phyloP scores from a whole-genome alignment of 1,139 yeast genomes.

The Schwanniomyces etchellsii region DNA sequence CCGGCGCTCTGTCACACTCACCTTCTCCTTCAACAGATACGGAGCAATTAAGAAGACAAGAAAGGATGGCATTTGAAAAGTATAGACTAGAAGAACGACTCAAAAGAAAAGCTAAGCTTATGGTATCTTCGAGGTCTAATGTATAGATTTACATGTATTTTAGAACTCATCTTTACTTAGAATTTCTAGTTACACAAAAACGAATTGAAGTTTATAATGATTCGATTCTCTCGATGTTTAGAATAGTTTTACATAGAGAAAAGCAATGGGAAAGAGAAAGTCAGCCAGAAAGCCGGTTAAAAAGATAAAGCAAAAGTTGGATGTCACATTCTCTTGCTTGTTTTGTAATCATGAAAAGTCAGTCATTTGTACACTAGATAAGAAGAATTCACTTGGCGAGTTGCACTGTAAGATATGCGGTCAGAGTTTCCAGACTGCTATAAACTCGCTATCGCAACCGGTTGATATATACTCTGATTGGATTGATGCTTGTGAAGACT shows the following conservation, averaged over 20 bases:
- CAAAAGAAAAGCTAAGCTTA: conserved; percentile 38
- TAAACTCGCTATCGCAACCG: conserved; percentile 78
- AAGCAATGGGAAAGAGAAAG: conserved; percentile 79
- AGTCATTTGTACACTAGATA: conserved; percentile 83
- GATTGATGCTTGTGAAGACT: conserved; percentile 98
- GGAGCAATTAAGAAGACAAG: conserved; percentile 15
- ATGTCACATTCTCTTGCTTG: conserved; percentile 82
- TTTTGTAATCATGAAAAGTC: conserved; percentile 96
- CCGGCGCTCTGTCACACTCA: conserved; percentile 6
- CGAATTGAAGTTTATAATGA: not conserved
- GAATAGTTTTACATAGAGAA: conserved; percentile 3
- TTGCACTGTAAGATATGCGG: conserved; percentile 92
- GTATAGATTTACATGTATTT: not conserved
- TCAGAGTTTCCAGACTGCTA: conserved; percentile 85
- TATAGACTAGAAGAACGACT: conserved; percentile 37
- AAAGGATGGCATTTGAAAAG: conserved; percentile 39
- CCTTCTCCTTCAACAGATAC: not conserved
- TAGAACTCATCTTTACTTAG: not conserved
- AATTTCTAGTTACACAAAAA: not conserved
- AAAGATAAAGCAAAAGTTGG: conserved; percentile 73
- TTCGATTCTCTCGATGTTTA: too few relatives aligned
- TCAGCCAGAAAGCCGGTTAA: conserved; percentile 81
- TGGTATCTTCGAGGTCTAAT: conserved; percentile 17
- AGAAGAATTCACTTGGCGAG: conserved; percentile 79
- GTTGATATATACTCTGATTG: conserved; percentile 96